Evolutionary conservation across 495 filamentous ascomycete species (phyloP).

Genomic region (Hyaloscypha bicolor): DNA sequence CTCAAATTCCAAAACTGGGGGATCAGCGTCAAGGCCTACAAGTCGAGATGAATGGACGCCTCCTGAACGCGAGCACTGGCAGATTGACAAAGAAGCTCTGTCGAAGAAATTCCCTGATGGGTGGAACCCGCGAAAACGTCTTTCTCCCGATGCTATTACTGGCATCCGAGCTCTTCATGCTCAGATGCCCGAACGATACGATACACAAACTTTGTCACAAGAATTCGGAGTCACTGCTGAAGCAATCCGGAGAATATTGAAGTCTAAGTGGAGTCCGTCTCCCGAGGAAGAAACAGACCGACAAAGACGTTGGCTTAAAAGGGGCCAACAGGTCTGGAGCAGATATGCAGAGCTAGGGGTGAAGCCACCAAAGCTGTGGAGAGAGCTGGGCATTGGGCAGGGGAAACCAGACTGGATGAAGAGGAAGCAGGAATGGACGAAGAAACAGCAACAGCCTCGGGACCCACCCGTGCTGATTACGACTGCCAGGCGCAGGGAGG

Average conservation of each 20-base stretch:
- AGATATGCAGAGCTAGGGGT: constrained; percentile 68
- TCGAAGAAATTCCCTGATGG: constrained; percentile 72
- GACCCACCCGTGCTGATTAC: constrained; percentile 21
- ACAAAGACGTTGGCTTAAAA: constrained; percentile 72
- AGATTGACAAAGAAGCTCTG: constrained; percentile 68
- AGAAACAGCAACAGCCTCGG: not conserved
- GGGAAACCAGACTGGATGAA: constrained; percentile 29
- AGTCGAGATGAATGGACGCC: constrained; percentile 19
- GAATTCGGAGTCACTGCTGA: constrained; percentile 87
- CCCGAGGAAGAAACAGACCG: constrained; percentile 62
- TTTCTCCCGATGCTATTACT: constrained; percentile 88
- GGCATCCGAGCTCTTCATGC: constrained; percentile 80
- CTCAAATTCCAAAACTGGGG: constrained; percentile 25
- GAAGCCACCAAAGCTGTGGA: constrained; percentile 70
- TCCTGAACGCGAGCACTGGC: constrained; percentile 57
- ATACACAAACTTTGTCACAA: constrained; percentile 70
- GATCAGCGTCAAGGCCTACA: not conserved
- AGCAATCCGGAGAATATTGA: constrained; percentile 82
- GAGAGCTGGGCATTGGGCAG: constrained; percentile 64
- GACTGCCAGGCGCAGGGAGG: constrained; percentile 7
- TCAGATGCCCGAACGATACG: constrained; percentile 73
- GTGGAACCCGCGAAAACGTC: constrained; percentile 80
- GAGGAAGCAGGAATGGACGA: constrained; percentile 6
- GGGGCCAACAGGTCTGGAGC: constrained; percentile 77
- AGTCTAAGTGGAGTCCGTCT: constrained; percentile 76